Evolutionary conservation across 1,139 yeast species (phyloP), one percentile per base, ranked within the genome.

Genomic region (Taphrina wiesneri): DNA sequence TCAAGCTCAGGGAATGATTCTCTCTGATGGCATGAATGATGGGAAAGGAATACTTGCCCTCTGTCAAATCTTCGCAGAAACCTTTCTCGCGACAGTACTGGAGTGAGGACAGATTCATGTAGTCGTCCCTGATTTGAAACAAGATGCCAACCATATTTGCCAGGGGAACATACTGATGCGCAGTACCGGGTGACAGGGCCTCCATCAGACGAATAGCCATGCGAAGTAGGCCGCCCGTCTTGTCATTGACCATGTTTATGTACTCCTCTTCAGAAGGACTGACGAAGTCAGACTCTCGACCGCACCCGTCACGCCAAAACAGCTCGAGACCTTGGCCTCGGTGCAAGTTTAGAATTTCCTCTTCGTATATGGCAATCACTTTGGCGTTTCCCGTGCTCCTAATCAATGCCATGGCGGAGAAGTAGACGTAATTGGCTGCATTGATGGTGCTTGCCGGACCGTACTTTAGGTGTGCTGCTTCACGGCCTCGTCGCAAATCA

Each of bases 251-350:
- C 97, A 92, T 92, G 56, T 81, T 80, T 47, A 86, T 75, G 73
- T 92, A 91, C 71, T 89, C 87, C 4, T 79, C 79, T 69, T 87
- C 88, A 0, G 80, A 77, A 0, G 97, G 97, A 51, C 90, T 80
- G 0, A 76, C 75, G 30, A 82, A 72, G 21, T 80, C 77, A 6
- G 36, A 6, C 2, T 19, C 34, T 2, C 7, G 46, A 28, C 19
- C 28, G 30, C 41, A 28, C 21, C 57, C 23, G 69, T 91, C 97
- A 69, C 97, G 79, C 97, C 97, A 91, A 75, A 86, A 87, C 25
- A 91, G 81, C 72, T 91, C 98, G 67, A 87, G 77, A 0, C 96
- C 96, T 77, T 91, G 98, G 1, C 97, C 97, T 59, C 88, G 81
- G 74, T 91, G 97, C 67, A 92, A 77, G 71, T 87, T 86, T 63